Base-by-base conservation (phyloP, 2,329 filamentous ascomycete species). In the Trichoderma sp. region DNA sequence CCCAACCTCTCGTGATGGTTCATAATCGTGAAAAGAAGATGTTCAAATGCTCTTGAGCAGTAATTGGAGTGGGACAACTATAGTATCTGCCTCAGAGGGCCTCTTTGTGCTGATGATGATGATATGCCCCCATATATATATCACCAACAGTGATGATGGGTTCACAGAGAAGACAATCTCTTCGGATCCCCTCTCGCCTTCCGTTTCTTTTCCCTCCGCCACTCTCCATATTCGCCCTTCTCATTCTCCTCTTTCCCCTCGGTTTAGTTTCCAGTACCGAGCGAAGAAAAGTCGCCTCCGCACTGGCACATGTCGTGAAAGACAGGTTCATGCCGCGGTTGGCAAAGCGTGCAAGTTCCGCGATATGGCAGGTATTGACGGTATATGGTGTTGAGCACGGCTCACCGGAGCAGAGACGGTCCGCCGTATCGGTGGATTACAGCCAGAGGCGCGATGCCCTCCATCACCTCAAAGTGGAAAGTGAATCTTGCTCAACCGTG, bases 11-110 rank as follows among this genome's bases (percentile, higher is more conserved):
- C 28, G 43, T 63, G 21, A 34, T 43, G 58, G 26, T 34, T 34
- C 48, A 66, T 55, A 10, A 14, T 41, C 15, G 7, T 30, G 17
- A 52, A 19, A 39, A 5, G 24, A 39, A 19, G 57, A n/a, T n/a
- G 30, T 51, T 56, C 12, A 76, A 86, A 82, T 68, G 88, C 12
- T 60, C 21, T 30, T 14, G n/a, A 26, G 14, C 39, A 3, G 69
- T 68, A 86, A 81, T 71, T 83, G 83, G 59, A 44, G 14, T 28
- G 17, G 9, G 17, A 17, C 26, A 3, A 28, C 3, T 39, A 39
- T 4, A 39, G 12, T 10, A 10, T 39, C 12, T 39, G 34, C 0
- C 34, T 39, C 1, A 39, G 12, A 39, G 1, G 14, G 34, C 34
- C 34, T 14, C 12, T 10, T 39, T 10, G 2, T 14, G 12, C 14